Evolutionary conservation across 192 early-diverging fungal genomes (phyloP), one percentile per base, ranked within the genome.

Genomic region (Paraglomus occultum): DNA sequence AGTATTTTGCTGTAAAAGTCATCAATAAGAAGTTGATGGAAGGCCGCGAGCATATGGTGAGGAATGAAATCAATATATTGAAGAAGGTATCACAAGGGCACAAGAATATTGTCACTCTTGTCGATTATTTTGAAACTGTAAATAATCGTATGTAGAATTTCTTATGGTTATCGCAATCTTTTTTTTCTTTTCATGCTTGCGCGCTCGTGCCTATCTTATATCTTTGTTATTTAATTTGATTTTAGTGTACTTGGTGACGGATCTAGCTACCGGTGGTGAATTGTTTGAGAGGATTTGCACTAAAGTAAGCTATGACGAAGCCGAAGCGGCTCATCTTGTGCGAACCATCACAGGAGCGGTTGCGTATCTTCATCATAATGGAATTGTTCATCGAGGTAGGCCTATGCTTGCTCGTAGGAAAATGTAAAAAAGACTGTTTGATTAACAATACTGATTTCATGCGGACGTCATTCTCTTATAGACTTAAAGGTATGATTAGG

Each of bases 231-330:
- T 22, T 40, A 48, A 18, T 20, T 47, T 1, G n/a, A 48, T 47
- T 17, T n/a, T 51, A 87, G 85, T 90, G 50, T 94, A 94, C 66
- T 67, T 94, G 44, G 85, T 94, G 12, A 91, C 85, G 8, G 92
- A 92, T 70, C 76, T 89, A 52, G 90, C 87, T 39, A 84, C 83
- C 6, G 97, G 97, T 42, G 95, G 95, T 22, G 97, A 99, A 78
- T 78, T 99, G 38, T 97, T 97, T 75, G 91, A 97, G 71, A 81
- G 91, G 42, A 91, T 99, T 60, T 85, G 76, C 71, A 82, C 75
- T 54, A 84, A 85, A 79, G 87, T 75, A 53, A 86, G 65, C 61
- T 90, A 90, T 55, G 83, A 80, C 67, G 97, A 99, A 75, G 64
- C 76, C 4, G 94, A 96, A 67, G 95, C 93, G 3, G 90, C 91